Evolutionary conservation across 495 filamentous ascomycete genomes (phyloP).

Genomic region (Cladorrhinum samala): DNA sequence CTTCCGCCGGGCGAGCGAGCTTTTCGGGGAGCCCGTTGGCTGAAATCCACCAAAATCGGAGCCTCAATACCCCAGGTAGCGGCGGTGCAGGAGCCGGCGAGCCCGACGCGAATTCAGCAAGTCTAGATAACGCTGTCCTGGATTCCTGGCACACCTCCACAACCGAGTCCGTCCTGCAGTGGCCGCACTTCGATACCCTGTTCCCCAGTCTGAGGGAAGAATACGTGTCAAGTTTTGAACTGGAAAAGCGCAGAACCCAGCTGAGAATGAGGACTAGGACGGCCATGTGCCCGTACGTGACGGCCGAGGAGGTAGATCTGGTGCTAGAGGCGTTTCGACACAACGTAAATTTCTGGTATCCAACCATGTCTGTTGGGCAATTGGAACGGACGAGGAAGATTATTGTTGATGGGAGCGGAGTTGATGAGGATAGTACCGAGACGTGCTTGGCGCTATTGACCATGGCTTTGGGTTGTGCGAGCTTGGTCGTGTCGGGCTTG

Average conservation of each 20-base stretch:
- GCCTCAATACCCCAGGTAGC: too few relatives aligned
- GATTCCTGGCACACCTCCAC: constrained; percentile 28
- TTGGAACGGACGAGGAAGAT: constrained; percentile 14
- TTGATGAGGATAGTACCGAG: constrained; percentile 13
- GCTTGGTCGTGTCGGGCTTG: constrained; percentile 17
- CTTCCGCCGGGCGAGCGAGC: constrained; percentile 7
- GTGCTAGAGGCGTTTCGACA: constrained; percentile 30
- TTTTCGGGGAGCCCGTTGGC: constrained; percentile 16
- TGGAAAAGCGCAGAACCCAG: constrained; percentile 22
- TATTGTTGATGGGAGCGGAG: constrained; percentile 13
- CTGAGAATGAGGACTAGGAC: constrained; percentile 10
- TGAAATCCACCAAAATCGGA: constrained; percentile 5
- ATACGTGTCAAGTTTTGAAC: constrained; percentile 29
- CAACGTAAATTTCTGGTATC: constrained; percentile 36
- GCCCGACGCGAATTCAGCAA: too few relatives aligned
- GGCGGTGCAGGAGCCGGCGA: too few relatives aligned
- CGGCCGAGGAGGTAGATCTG: constrained; percentile 30
- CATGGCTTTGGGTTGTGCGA: constrained; percentile 30
- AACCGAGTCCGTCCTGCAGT: constrained; percentile 28
- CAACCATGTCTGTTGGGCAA: constrained; percentile 21
- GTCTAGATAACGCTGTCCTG: constrained; percentile 29
- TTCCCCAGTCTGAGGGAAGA: constrained; percentile 27
- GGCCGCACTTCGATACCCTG: constrained; percentile 24
- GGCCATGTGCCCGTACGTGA: constrained; percentile 28
- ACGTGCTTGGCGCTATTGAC: constrained; percentile 26